Evolutionary conservation across 768 basidiomycete genomes (phyloP), one percentile per base, ranked within the genome.

Genomic region (Pleurotus eryngii): DNA sequence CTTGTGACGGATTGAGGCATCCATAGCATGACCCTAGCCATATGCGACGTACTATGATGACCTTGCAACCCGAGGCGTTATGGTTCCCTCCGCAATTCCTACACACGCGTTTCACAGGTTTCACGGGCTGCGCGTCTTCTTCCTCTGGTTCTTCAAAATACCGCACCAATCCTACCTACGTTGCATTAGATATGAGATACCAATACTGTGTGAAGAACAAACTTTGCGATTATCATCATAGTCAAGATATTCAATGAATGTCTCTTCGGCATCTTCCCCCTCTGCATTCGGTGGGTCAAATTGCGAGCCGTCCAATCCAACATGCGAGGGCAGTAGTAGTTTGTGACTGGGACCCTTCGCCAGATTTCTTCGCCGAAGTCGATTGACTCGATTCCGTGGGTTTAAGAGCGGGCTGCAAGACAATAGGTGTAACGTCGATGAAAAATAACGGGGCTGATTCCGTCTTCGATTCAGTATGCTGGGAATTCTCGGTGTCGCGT

Each of bases 71-170:
- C 26, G 71, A 76, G 0, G 86, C 81, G 63, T 77, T 83, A 60
- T 92, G 90, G 45, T 86, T 79, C 5, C 82, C 86, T 24, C 89
- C 88, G 65, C 90, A 93, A 57, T 83, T 81, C 68, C 89, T 90
- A 75, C 90, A 93, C 9, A 89, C 78, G 46, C 78, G 76, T 56
- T 80, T 75, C 37, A 68, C 76, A 1, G 77, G 68, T 56, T 80
- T 75, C 37, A 68, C 76, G 1, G 77, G 68, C 56, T 79, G 79
- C 8, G 70, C 64, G 9, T 75, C 68, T 11, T 74, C 64, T 46
- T 78, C 75, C 39, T 77, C 74, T 18, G 65, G 64, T 8, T 75
- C 72, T 46, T 90, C 81, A 63, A 87, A 93, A 64, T 92, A 92
- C 26, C 91, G 82, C 6, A 78, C 69, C 50, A 81, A 61, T 4